Conservation (phyloP, 768 basidiomycete species). For the Chlorophyllum brunneum region DNA sequence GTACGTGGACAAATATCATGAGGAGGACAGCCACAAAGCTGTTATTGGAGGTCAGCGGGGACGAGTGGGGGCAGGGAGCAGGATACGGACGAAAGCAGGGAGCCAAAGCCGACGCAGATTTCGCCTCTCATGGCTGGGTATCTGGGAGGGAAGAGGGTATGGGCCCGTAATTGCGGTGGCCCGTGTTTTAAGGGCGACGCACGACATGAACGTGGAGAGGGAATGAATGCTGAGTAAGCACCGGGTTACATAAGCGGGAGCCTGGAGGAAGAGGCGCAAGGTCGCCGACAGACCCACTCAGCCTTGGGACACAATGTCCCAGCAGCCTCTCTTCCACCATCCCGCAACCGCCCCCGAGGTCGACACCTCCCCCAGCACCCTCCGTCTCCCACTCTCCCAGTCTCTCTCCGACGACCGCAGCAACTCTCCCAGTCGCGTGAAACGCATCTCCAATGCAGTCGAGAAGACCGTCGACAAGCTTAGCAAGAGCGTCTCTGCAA, state of each 20-base stretch:
- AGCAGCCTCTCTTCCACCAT: constrained; percentile 20
- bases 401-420: constrained; percentile 23
- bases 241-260: constrained; percentile 1
- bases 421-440: constrained; percentile 36
- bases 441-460: constrained; percentile 47
- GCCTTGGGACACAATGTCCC: constrained; percentile 19
- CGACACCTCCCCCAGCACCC: constrained; percentile 30
- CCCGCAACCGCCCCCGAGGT: constrained; percentile 22
- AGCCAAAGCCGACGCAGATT: constrained; percentile 68
- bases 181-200: constrained; percentile 16
- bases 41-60: constrained; percentile 18
- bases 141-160: constrained; percentile 18
- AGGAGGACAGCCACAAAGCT: constrained; percentile 52
- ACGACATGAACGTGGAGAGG: constrained; percentile 29
- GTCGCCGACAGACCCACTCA: constrained; percentile 6
- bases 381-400: constrained; percentile 25
- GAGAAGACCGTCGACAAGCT: constrained; percentile 63
- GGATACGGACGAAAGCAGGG: constrained; percentile 62
- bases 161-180: constrained; percentile 7
- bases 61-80: constrained; percentile 17
- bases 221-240: constrained; percentile 3
- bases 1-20: constrained; percentile 79
- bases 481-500: constrained; percentile 51
- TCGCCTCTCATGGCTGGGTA: constrained; percentile 59
- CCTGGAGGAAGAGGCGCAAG: neutral